Evolutionary conservation across 2,329 filamentous ascomycete species (phyloP).

Genomic region (Hymenoscyphus repandus): DNA sequence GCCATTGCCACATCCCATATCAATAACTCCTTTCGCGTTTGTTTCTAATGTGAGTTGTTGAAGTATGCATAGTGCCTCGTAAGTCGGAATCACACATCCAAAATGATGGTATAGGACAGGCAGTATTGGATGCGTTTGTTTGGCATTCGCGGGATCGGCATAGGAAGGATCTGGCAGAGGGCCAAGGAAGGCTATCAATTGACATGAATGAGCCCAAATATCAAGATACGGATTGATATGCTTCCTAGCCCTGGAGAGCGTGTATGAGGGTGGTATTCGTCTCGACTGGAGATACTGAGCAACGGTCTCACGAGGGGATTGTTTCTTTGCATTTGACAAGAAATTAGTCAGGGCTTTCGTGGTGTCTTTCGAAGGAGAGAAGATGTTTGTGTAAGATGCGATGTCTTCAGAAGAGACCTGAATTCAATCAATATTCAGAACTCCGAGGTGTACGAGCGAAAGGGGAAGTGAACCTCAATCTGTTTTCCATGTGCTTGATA

Average conservation of each 20-base stretch:
- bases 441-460: neutral
- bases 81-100: conserved; percentile 64
- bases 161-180: conserved; percentile 49
- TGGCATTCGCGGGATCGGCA: conserved; percentile 39
- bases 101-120: conserved; percentile 76
- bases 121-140: conserved; percentile 60
- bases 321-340: conserved; percentile 59
- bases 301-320: conserved; percentile 52
- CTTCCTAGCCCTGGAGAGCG: conserved; percentile 43
- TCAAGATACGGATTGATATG: conserved; percentile 60
- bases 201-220: conserved; percentile 62
- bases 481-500: conserved; percentile 22
- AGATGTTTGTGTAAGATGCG: conserved; percentile 62
- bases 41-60: conserved; percentile 41
- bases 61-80: conserved; percentile 59
- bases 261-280: conserved; percentile 43
- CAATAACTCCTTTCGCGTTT: conserved; percentile 47
- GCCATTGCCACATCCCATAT: conserved; percentile 67
- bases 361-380: conserved; percentile 54
- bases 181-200: conserved; percentile 54
- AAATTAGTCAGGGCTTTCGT: conserved; percentile 58
- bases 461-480: conserved; percentile 9
- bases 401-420: conserved; percentile 44
- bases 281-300: conserved; percentile 50
- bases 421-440: conserved; percentile 15